phyloP scores from a whole-genome alignment of 345 rosid genomes.

The Passiflora organensis region DNA sequence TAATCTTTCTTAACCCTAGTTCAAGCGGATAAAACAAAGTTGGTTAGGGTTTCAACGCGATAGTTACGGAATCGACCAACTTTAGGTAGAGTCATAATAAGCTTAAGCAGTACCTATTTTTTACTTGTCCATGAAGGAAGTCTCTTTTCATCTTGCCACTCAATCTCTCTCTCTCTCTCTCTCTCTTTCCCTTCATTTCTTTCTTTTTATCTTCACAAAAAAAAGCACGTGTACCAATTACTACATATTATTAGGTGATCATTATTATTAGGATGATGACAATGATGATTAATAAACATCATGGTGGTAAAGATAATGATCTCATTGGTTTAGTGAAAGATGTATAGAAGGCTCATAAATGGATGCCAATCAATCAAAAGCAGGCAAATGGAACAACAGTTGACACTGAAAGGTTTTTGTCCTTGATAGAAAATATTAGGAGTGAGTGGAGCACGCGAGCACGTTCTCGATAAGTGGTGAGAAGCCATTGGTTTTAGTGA shows the following conservation, averaged over 20 bases:
- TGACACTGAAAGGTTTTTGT: neutral
- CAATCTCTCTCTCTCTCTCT: neutral
- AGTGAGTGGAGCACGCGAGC: conserved; percentile 17
- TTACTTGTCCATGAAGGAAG: conserved; percentile 29
- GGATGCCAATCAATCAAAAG: conserved; percentile 4
- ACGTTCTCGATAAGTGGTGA: neutral
- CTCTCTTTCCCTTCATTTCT: conserved; percentile 1
- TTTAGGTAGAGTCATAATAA: conserved; percentile 31
- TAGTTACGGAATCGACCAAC: conserved; percentile 22
- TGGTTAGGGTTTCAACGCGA: conserved; percentile 33
- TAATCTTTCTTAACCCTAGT: conserved; percentile 15
- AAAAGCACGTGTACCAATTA: conserved; percentile 2
- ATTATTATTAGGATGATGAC: conserved; percentile 3
- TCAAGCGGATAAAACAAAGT: conserved; percentile 20
- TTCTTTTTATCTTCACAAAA: neutral
- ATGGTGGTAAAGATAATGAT: neutral
- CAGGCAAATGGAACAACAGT: conserved; percentile 3
- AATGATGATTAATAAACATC: too few relatives aligned
- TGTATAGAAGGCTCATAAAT: neutral
- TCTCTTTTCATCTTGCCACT: conserved; percentile 1
- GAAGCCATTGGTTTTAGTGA: conserved; percentile 10
- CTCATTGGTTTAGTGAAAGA: conserved; percentile 1
- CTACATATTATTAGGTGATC: neutral
- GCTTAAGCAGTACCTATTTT: conserved; percentile 22
- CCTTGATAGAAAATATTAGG: neutral